Percentiles rank a stretch among this genome's conserved stretches.
phyloP scores from a whole-genome alignment of 345 rosid species.

The Orychophragmus violaceus region DNA sequence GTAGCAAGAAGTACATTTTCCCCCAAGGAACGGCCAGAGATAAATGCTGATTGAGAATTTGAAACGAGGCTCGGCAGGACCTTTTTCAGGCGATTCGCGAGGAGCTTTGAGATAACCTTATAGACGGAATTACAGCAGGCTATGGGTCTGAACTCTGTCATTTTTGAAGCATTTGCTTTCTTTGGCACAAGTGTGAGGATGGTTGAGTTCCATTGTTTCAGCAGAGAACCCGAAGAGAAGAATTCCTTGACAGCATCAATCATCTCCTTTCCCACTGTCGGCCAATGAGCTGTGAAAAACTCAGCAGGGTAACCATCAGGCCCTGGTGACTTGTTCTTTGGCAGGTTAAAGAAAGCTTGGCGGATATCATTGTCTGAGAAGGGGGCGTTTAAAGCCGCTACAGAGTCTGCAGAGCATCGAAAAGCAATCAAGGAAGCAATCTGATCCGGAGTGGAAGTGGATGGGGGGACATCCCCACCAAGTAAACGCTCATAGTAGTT shows the following conservation, averaged over 20 bases:
- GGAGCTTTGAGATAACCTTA: background rate
- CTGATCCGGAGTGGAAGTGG: background rate
- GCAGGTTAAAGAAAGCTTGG: background rate
- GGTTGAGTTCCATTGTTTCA: background rate
- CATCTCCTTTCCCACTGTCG: background rate
- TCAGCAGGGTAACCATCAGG: background rate
- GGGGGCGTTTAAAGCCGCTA: too few species aligned
- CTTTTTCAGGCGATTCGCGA: background rate
- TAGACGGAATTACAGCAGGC: background rate
- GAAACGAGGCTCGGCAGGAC: background rate
- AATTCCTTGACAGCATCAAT: background rate
- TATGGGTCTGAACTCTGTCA: background rate
- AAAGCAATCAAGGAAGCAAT: background rate
- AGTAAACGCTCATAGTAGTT: too few species aligned
- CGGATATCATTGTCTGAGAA: too few species aligned
- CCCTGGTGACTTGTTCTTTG: background rate
- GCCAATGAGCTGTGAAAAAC: background rate
- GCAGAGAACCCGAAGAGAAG: background rate
- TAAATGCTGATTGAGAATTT: background rate
- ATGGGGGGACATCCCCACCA: background rate
- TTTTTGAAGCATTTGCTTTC: background rate
- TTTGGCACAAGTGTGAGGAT: background rate
- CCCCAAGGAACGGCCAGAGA: background rate
- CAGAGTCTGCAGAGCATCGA: too few species aligned
- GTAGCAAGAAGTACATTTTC: background rate